Evolutionary conservation across 2,329 filamentous ascomycete genomes (phyloP).

Genomic region (Aspergillus ochraceoroseus): DNA sequence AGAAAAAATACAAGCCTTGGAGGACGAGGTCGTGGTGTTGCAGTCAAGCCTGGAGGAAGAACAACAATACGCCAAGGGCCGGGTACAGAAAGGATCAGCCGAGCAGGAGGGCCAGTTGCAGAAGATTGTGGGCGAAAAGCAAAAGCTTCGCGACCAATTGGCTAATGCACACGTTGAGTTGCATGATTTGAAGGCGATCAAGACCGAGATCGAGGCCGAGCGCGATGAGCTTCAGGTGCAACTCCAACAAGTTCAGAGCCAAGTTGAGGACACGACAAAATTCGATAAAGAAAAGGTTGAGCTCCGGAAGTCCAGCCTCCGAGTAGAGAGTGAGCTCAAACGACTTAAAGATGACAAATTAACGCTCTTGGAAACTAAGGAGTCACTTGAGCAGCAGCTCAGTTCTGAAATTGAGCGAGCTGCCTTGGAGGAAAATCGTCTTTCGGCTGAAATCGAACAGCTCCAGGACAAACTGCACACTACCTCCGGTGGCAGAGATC

Average conservation of each 20-base stretch:
- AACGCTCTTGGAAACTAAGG: constrained; percentile 53
- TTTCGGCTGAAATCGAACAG: constrained; percentile 47
- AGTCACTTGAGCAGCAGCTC: constrained; percentile 58
- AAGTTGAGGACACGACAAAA: constrained; percentile 54
- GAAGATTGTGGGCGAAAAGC: constrained; percentile 57
- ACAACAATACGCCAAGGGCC: constrained; percentile 55
- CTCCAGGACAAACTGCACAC: constrained; percentile 50
- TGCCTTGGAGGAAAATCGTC: constrained; percentile 60
- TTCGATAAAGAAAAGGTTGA: constrained; percentile 66
- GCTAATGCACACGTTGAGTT: constrained; percentile 57
- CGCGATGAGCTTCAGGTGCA: constrained; percentile 62
- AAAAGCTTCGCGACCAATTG: constrained; percentile 60
- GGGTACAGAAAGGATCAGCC: constrained; percentile 54
- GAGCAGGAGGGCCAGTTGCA: constrained; percentile 56
- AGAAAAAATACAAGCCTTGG: constrained; percentile 63
- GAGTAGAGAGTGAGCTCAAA: constrained; percentile 63
- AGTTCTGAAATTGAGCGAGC: constrained; percentile 63
- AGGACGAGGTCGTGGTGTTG: constrained; percentile 72
- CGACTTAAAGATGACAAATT: constrained; percentile 62
- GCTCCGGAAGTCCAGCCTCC: constrained; percentile 61
- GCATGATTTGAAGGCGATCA: constrained; percentile 52
- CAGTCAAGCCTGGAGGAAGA: constrained; percentile 63
- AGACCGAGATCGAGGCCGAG: constrained; percentile 58
- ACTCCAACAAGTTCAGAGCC: constrained; percentile 52
- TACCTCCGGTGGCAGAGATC: constrained; percentile 41